phyloP scores from a whole-genome alignment of 352 stramenopile genomes.

The Pythium vanterpoolii region DNA sequence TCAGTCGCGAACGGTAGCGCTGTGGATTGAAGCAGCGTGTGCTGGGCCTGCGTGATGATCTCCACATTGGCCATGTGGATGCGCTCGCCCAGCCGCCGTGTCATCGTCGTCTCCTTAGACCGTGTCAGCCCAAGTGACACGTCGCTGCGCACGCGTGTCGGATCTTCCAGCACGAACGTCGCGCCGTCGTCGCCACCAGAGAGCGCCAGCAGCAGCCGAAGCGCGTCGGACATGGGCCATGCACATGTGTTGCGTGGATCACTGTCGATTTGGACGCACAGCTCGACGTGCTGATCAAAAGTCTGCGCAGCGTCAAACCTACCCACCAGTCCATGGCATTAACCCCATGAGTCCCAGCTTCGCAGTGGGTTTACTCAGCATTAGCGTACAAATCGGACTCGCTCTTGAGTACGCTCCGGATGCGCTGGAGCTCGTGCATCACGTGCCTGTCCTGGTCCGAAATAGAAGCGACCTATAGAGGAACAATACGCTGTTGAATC shows the following conservation, averaged over 20 bases:
- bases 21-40: slow-evolving; percentile 21
- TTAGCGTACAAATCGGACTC: slow-evolving; percentile 15
- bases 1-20: slow-evolving; percentile 35
- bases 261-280: slow-evolving; percentile 8
- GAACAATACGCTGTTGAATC: neutral
- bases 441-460: slow-evolving; percentile 3
- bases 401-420: slow-evolving; percentile 11
- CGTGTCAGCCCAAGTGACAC: neutral
- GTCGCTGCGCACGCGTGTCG: slow-evolving; percentile 27
- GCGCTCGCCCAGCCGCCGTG: slow-evolving; percentile 41
- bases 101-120: neutral
- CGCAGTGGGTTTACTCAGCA: neutral
- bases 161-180: slow-evolving; percentile 61
- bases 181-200: slow-evolving; percentile 46
- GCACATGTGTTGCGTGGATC: neutral
- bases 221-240: slow-evolving; percentile 25
- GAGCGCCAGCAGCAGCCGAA: slow-evolving; percentile 59
- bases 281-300: slow-evolving; percentile 19
- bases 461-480: neutral
- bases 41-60: slow-evolving; percentile 35
- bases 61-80: slow-evolving; percentile 52
- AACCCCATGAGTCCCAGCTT: neutral
- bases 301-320: slow-evolving; percentile 17
- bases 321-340: neutral
- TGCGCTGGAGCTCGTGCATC: slow-evolving; percentile 6